Base-by-base conservation (phyloP, 2,329 filamentous ascomycete genomes). In the Ascosphaera aggregata region DNA sequence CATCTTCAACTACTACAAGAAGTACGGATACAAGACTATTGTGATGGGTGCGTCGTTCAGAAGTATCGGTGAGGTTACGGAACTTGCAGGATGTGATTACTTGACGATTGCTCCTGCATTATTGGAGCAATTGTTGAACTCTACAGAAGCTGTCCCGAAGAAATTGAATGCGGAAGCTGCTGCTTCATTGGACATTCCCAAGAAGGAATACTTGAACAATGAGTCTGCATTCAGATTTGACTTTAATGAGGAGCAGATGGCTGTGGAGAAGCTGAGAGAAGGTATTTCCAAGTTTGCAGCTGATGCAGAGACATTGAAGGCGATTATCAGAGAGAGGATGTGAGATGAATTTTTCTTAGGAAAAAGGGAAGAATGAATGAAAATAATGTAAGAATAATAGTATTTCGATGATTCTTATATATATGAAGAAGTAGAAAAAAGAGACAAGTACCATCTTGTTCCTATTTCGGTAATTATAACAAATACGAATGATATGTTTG, bases 1-100 rank as follows among this genome's bases (percentile, higher is more conserved):
- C 62, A 98, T 98, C 68, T 98, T 78, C 76, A 89, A 98, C 74
- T 98, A 98, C 80, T 98, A 98, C 79, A 98, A 98, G 81, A 95
- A 95, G 73, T 81, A 67, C 62, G 82, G 80, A 61, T 94, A 98
- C 77, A 93, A 92, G 54, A 98, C 89, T 61, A 94, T 95, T 53
- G 89, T 98, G 64, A 98, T 98, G 89, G 89, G 89, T 56, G 89
- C 89, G 50, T 94, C 85, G 32, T 98, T 98, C 82, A 76, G 89
- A 60, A 95, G 79, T 69, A 67, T 67, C 46, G 89, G 89, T 55
- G 89, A 98, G 69, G 92, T 98, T 63, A 95, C 82, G 37, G 89
- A 98, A 71, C 74, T 98, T 45, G 86, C 86, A 58, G 89, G 89
- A 57, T 94, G 85, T 60, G 89, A 98, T 64, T 98, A 98, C 71